phyloP scores from a whole-genome alignment of 495 filamentous ascomycete genomes.

The Sordaria brevicollis region DNA sequence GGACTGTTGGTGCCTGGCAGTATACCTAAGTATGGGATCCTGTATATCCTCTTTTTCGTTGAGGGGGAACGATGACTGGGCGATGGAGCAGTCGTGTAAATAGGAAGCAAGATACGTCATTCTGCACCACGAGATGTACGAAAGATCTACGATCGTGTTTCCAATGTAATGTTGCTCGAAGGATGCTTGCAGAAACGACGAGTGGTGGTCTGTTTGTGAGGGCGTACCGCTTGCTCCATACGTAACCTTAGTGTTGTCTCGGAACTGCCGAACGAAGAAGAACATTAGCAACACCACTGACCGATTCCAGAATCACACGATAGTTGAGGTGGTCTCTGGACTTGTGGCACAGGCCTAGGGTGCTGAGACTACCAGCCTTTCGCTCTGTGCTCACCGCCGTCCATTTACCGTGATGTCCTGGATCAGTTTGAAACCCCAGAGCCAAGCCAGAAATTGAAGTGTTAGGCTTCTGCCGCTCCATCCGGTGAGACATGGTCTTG shows the following conservation, averaged over 20 bases:
- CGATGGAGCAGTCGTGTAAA: not conserved
- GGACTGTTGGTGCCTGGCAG: conserved; percentile 20
- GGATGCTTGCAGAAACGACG: not conserved
- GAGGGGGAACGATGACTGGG: not conserved
- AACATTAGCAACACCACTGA: not conserved
- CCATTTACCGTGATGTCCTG: not conserved
- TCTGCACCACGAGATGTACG: not conserved
- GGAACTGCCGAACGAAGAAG: not conserved
- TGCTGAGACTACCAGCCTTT: not conserved
- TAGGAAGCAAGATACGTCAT: not conserved
- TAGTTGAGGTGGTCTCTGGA: not conserved
- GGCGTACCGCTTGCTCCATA: no score
- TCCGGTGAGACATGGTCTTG: not conserved
- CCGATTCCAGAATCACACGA: not conserved
- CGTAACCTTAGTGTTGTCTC: not conserved
- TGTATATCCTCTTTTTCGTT: not conserved
- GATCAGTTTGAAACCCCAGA: not conserved
- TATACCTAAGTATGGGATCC: conserved; percentile 13
- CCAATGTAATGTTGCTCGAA: not conserved
- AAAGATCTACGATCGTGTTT: not conserved
- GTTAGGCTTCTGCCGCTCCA: no score
- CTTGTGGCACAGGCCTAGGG: not conserved
- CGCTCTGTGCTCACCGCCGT: not conserved
- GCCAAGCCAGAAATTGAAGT: not conserved
- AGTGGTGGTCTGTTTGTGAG: not conserved